Percentiles rank a stretch among this genome's conserved stretches.
phyloP scores from a whole-genome alignment of 208 protist genomes.

The Borovskyia barvae region DNA sequence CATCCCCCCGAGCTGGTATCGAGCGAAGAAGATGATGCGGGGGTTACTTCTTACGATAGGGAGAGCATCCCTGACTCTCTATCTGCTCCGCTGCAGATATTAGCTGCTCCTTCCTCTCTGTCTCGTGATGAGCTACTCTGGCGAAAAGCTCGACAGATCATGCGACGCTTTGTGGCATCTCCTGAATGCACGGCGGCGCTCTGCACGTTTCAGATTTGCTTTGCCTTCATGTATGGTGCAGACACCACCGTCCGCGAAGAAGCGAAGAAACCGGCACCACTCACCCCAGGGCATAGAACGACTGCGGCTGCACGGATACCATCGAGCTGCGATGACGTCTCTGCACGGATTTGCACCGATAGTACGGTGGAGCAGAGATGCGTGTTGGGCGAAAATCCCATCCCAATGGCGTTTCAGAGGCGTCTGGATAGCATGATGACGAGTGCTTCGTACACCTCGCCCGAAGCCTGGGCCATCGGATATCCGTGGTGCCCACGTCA shows the following conservation, averaged over 20 bases:
- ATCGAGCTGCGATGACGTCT: too few species aligned
- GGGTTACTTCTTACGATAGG: neutral
- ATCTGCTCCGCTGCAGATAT: neutral
- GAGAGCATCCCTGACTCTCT: too few species aligned
- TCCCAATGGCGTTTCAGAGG: too few species aligned
- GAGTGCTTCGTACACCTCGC: too few species aligned
- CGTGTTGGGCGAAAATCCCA: too few species aligned
- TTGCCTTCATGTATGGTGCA: constrained; percentile 56
- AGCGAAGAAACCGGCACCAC: too few species aligned
- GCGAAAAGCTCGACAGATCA: constrained; percentile 8
- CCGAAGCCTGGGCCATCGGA: neutral
- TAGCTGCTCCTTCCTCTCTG: neutral
- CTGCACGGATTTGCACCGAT: too few species aligned
- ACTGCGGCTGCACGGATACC: too few species aligned
- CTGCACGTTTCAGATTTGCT: constrained; percentile 47
- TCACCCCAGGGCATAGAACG: too few species aligned
- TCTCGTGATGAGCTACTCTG: constrained; percentile 3
- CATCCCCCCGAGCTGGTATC: neutral
- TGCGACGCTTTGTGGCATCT: constrained; percentile 13
- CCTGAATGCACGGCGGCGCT: constrained; percentile 41
- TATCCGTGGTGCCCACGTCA: constrained; percentile 24
- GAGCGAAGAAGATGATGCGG: neutral
- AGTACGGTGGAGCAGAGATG: too few species aligned
- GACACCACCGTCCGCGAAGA: constrained; percentile 1
- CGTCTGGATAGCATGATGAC: too few species aligned